phyloP scores from a whole-genome alignment of 2,329 filamentous ascomycete species.

The Gaeumannomyces sp. region DNA sequence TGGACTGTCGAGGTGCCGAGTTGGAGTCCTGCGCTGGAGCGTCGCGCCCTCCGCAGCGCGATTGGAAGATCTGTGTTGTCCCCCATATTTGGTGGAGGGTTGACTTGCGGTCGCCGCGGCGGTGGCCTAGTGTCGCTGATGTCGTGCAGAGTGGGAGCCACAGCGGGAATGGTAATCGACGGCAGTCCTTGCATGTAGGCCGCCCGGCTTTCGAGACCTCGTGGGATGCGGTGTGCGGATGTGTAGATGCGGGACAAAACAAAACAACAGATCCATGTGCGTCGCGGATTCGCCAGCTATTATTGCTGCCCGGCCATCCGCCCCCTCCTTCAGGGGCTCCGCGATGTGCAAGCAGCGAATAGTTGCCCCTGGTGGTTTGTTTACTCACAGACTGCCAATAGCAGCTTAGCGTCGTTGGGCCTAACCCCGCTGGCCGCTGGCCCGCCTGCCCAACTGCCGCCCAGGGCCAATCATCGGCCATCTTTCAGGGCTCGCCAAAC shows the following conservation, averaged over 20 bases:
- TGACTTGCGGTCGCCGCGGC: too few relatives aligned
- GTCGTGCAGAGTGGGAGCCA: too few relatives aligned
- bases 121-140: too few relatives aligned
- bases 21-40: slow-evolving; percentile 28
- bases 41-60: slow-evolving; percentile 48
- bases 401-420: slow-evolving; percentile 25
- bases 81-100: slow-evolving; percentile 23
- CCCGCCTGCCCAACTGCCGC: not conserved
- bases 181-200: too few relatives aligned
- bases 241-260: too few relatives aligned
- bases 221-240: too few relatives aligned
- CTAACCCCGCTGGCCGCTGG: not conserved
- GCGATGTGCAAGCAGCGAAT: slow-evolving; percentile 10
- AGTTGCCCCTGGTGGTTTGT: slow-evolving; percentile 25
- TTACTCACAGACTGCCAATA: slow-evolving; percentile 37
- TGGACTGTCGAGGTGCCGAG: not conserved
- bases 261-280: too few relatives aligned
- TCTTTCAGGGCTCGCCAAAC: not conserved
- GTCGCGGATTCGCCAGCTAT: not conserved
- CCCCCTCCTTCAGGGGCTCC: slow-evolving; percentile 7
- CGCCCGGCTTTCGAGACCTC: too few relatives aligned
- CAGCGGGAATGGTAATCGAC: not conserved
- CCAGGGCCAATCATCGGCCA: slow-evolving; percentile 7
- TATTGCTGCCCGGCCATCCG: not conserved
- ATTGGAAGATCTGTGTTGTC: slow-evolving; percentile 41